Conservation (phyloP, 2,329 filamentous ascomycete species). For the Calcarisporium arbuscula region DNA sequence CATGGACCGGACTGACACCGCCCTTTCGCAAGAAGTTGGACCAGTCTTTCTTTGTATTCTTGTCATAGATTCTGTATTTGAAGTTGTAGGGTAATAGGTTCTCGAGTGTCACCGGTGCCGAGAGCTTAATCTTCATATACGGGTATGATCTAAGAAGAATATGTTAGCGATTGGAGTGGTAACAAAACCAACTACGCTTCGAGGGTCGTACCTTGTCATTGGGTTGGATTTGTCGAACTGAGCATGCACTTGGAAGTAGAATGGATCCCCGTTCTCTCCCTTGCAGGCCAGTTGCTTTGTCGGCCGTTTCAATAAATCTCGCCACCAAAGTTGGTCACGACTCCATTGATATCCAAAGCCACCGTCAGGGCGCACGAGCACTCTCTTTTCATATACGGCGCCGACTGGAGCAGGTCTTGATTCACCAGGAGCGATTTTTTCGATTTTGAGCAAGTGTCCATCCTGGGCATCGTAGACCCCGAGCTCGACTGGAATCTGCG, state of each 20-base stretch:
- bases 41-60: conserved; percentile 98
- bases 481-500: conserved; percentile 90
- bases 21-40: conserved; percentile 96
- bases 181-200: neutral
- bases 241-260: conserved; percentile 95
- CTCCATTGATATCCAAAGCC: conserved; percentile 98
- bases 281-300: conserved; percentile 84
- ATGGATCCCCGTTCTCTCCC: conserved; percentile 80
- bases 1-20: conserved; percentile 92
- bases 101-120: conserved; percentile 87
- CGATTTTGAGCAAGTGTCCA: conserved; percentile 89
- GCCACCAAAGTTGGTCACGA: conserved; percentile 85
- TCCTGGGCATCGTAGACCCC: conserved; percentile 85
- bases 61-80: conserved; percentile 98
- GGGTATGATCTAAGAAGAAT: conserved; percentile 63
- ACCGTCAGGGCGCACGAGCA: conserved; percentile 84
- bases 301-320: conserved; percentile 75
- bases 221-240: conserved; percentile 79
- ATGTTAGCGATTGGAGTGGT: conserved; percentile 10
- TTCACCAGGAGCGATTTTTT: conserved; percentile 92
- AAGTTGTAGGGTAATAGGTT: conserved; percentile 96
- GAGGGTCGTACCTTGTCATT: conserved; percentile 52
- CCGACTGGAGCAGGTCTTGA: conserved; percentile 86
- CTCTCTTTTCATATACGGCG: conserved; percentile 80
- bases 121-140: conserved; percentile 88